These are phyloP conservation scores for Flaveria bidentis DNA, from an alignment of 129 eudicot species.

Conservation along the genomic window DNA sequence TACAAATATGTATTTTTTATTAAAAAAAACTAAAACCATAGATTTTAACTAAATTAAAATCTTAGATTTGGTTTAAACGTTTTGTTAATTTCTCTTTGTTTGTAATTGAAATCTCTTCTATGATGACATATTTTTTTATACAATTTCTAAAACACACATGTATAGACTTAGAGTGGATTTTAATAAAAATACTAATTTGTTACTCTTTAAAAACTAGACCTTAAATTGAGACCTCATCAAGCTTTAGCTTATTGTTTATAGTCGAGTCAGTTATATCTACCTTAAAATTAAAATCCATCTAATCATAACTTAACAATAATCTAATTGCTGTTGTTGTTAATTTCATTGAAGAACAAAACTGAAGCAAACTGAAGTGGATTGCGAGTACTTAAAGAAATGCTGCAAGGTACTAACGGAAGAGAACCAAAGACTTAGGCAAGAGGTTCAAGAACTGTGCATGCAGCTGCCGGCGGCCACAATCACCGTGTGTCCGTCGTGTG, in stretches of 20 bases:
- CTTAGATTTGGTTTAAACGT: too few species aligned
- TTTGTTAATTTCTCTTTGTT: too few species aligned
- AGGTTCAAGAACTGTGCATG: slow-evolving; percentile 73
- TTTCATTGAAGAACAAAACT: slow-evolving; percentile 58
- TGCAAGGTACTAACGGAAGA: slow-evolving; percentile 77
- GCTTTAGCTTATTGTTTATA: too few species aligned
- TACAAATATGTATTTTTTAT: too few species aligned
- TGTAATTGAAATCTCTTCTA: too few species aligned
- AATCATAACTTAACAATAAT: not conserved
- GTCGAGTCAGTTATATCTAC: not conserved
- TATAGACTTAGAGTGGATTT: too few species aligned
- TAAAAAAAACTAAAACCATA: too few species aligned
- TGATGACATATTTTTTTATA: too few species aligned
- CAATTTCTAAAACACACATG: too few species aligned
- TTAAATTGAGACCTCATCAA: too few species aligned
- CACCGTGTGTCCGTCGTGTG: slow-evolving; percentile 87
- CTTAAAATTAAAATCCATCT: not conserved
- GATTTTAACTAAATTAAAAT: too few species aligned
- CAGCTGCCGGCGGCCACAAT: slow-evolving; percentile 79
- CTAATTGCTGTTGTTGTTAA: not conserved
- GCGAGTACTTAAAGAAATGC: slow-evolving; percentile 74
- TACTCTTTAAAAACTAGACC: not conserved
- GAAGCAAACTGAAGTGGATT: slow-evolving; percentile 93
- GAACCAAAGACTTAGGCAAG: slow-evolving; percentile 71
- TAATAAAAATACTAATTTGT: too few species aligned